Evolutionary conservation across 2,329 filamentous ascomycete species (phyloP).

Genomic region (Penicillium janthinellum): DNA sequence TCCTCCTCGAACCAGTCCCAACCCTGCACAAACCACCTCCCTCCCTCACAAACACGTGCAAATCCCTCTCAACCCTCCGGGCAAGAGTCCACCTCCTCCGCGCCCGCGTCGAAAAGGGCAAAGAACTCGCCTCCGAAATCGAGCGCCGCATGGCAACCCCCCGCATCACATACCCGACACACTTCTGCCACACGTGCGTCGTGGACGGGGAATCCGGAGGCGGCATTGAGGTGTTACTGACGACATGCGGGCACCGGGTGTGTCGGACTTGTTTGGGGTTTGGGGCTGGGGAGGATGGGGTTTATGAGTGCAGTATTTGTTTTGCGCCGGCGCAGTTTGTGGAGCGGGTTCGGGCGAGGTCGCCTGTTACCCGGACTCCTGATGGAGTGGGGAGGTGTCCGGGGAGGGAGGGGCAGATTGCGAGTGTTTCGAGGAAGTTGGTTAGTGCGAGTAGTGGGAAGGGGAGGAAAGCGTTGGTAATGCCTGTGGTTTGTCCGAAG

Average conservation of each 20-base stretch:
- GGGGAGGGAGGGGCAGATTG: slow-evolving; percentile 2
- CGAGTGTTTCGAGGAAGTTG: slow-evolving; percentile 1
- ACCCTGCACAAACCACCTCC: slow-evolving; percentile 12
- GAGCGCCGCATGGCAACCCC: slow-evolving; percentile 24
- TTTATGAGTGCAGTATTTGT: slow-evolving; percentile 28
- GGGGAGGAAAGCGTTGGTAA: background rate
- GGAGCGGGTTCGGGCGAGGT: background rate
- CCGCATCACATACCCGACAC: slow-evolving; percentile 17
- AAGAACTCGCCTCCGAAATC: slow-evolving; percentile 26
- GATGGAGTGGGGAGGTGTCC: too few species aligned
- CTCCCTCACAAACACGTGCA: background rate
- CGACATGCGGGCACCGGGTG: slow-evolving; percentile 26
- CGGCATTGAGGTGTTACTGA: slow-evolving; percentile 19
- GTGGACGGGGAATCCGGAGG: slow-evolving; percentile 10
- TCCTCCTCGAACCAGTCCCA: slow-evolving; percentile 24
- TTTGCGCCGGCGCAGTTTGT: slow-evolving; percentile 20
- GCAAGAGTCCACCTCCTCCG: slow-evolving; percentile 18
- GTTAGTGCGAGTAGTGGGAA: background rate
- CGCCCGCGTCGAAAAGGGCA: slow-evolving; percentile 28
- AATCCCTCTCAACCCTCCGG: slow-evolving; percentile 1
- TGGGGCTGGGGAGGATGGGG: slow-evolving; percentile 12
- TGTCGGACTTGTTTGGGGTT: slow-evolving; percentile 25
- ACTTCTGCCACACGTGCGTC: slow-evolving; percentile 29
- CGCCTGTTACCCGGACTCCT: background rate
- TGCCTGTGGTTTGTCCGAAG: background rate